Percentiles rank a stretch among this genome's conserved stretches.
phyloP scores from a whole-genome alignment of 768 basidiomycete species.

The Epithele typhae region DNA sequence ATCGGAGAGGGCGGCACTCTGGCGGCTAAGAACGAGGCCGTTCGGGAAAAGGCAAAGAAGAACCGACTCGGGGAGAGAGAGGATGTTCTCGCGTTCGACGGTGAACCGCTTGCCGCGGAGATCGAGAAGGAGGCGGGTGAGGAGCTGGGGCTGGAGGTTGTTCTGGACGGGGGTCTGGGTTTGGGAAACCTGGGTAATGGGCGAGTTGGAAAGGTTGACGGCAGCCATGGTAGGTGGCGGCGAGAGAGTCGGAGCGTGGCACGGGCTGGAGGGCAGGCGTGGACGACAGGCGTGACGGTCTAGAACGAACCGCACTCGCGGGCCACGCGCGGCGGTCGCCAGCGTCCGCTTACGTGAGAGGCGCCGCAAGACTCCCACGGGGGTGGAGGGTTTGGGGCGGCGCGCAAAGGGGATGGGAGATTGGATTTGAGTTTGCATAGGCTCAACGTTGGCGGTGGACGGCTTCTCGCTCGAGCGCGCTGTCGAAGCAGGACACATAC shows the following conservation, averaged over 20 bases:
- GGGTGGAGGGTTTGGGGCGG: too few species aligned
- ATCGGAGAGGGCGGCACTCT: slow-evolving; percentile 71
- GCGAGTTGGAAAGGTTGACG: slow-evolving; percentile 26
- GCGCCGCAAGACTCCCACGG: too few species aligned
- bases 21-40: slow-evolving; percentile 88
- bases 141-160: slow-evolving; percentile 79
- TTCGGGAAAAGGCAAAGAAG: slow-evolving; percentile 96
- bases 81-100: slow-evolving; percentile 95
- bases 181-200: slow-evolving; percentile 55
- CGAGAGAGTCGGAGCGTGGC: too few species aligned
- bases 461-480: too few species aligned
- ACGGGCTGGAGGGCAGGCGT: not conserved
- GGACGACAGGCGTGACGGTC: not conserved
- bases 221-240: slow-evolving; percentile 20
- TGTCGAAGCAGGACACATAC: too few species aligned
- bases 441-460: too few species aligned
- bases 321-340: too few species aligned
- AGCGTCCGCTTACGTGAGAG: too few species aligned
- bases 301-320: slow-evolving; percentile 1
- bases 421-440: too few species aligned
- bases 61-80: slow-evolving; percentile 97
- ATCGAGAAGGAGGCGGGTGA: slow-evolving; percentile 87
- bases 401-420: too few species aligned
- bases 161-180: slow-evolving; percentile 60
- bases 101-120: slow-evolving; percentile 88